phyloP scores from a whole-genome alignment of 2,329 filamentous ascomycete genomes.

The Fusarium sp. region DNA sequence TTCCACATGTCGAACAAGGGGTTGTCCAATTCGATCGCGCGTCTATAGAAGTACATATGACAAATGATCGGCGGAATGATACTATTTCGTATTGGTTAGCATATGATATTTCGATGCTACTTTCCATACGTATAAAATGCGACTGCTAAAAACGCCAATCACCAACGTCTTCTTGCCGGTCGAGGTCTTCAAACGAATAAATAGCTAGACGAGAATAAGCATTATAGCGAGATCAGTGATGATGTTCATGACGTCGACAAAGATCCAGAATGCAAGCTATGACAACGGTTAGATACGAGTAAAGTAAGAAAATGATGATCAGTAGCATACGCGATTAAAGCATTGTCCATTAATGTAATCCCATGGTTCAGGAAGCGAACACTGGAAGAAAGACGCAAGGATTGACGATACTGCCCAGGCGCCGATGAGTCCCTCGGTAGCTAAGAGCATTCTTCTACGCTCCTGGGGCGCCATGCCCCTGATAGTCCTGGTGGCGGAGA shows the following conservation, averaged over 20 bases:
- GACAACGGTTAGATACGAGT: not conserved
- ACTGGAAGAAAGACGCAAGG: conserved; percentile 30
- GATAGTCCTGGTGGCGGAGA: conserved; percentile 41
- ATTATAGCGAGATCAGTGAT: conserved; percentile 26
- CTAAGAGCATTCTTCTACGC: conserved; percentile 16
- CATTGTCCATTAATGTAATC: conserved; percentile 33
- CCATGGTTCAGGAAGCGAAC: conserved; percentile 39
- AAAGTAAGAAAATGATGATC: not conserved
- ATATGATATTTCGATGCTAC: not conserved
- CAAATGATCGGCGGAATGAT: conserved; percentile 40
- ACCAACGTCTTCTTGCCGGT: conserved; percentile 24
- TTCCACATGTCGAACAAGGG: conserved; percentile 42
- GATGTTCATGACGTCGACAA: conserved; percentile 30
- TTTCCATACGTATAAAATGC: conserved; percentile 19
- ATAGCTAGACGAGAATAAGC: conserved; percentile 19
- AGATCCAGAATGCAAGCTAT: conserved; percentile 19
- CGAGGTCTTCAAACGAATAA: conserved; percentile 22
- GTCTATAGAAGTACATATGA: conserved; percentile 39
- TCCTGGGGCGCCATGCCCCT: conserved; percentile 37
- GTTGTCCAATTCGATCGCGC: conserved; percentile 18
- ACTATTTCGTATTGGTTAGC: conserved; percentile 20
- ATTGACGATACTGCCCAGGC: conserved; percentile 34
- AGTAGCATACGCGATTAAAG: conserved; percentile 15
- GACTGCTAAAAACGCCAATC: conserved; percentile 31
- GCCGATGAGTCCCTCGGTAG: conserved; percentile 23